Conservation (phyloP, 495 filamentous ascomycete species). For the Aspergillus campestris region DNA sequence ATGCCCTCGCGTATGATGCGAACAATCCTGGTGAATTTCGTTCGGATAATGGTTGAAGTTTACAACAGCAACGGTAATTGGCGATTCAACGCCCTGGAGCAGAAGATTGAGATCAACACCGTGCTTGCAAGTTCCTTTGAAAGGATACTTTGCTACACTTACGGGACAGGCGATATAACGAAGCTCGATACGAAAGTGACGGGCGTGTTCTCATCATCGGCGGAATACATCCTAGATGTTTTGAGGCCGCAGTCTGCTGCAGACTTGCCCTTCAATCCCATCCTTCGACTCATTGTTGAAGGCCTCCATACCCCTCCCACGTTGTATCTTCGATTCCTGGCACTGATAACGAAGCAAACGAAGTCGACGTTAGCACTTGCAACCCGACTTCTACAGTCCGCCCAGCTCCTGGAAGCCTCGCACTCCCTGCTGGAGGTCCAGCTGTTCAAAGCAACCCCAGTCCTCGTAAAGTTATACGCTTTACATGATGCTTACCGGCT, state of each 20-base stretch:
- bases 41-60: conserved; percentile 65
- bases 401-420: conserved; percentile 52
- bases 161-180: conserved; percentile 56
- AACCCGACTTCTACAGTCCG: conserved; percentile 58
- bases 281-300: conserved; percentile 61
- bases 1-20: conserved; percentile 70
- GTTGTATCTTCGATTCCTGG: conserved; percentile 49
- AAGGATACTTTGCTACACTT: conserved; percentile 60
- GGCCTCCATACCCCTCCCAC: conserved; percentile 57
- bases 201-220: conserved; percentile 56
- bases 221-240: conserved; percentile 64
- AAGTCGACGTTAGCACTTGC: conserved; percentile 56
- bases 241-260: conserved; percentile 62
- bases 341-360: conserved; percentile 53
- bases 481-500: conserved; percentile 56
- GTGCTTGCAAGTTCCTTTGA: conserved; percentile 59
- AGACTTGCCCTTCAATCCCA: conserved; percentile 66
- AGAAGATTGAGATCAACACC: conserved; percentile 53
- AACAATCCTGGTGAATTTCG: conserved; percentile 61
- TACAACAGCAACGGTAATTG: conserved; percentile 75
- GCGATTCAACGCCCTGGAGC: conserved; percentile 62
- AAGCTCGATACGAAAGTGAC: conserved; percentile 51
- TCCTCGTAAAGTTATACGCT: conserved; percentile 71
- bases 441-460: conserved; percentile 66
- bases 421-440: conserved; percentile 62